These are phyloP conservation scores for Sapria himalayana DNA, from an alignment of 345 rosid species.

Conservation along the genomic window DNA sequence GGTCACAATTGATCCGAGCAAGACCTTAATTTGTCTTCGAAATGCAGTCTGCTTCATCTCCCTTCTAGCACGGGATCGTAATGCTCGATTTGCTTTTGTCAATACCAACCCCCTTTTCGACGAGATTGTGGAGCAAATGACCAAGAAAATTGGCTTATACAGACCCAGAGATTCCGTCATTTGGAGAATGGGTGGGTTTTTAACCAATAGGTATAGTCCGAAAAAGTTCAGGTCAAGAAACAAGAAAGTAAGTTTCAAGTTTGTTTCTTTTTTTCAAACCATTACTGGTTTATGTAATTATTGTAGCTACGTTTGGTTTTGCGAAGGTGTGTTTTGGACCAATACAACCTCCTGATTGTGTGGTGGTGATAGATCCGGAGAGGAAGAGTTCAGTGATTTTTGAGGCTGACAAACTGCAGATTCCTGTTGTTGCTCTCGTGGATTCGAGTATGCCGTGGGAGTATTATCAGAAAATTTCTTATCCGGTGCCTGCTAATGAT, in stretches of 20 bases:
- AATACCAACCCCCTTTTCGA: constrained; percentile 83
- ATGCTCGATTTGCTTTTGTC: constrained; percentile 56
- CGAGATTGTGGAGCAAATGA: constrained; percentile 63
- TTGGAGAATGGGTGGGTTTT: constrained; percentile 66
- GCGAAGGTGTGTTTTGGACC: constrained; percentile 54
- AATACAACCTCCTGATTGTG: constrained; percentile 66
- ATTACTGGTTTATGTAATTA: neutral
- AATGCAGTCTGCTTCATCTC: constrained; percentile 65
- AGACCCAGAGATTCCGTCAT: constrained; percentile 38
- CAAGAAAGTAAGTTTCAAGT: constrained; percentile 37
- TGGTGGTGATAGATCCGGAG: constrained; percentile 71
- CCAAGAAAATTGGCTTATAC: constrained; percentile 42
- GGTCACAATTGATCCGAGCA: constrained; percentile 65
- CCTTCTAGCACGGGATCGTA: constrained; percentile 28
- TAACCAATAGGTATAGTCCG: constrained; percentile 76
- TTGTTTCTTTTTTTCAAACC: too few species aligned
- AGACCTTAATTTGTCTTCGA: constrained; percentile 77
- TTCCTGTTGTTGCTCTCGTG: constrained; percentile 78
- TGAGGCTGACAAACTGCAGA: constrained; percentile 64
- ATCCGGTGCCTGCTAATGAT: constrained; percentile 85
- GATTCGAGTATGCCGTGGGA: constrained; percentile 79
- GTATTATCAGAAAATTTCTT: constrained; percentile 43
- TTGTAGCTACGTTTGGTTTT: neutral
- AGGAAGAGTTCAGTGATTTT: constrained; percentile 61
- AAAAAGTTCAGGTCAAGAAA: constrained; percentile 81